These are phyloP conservation scores for Sutorius eximius DNA, from an alignment of 1,284 basidiomycete genomes.

Conservation along the genomic window DNA sequence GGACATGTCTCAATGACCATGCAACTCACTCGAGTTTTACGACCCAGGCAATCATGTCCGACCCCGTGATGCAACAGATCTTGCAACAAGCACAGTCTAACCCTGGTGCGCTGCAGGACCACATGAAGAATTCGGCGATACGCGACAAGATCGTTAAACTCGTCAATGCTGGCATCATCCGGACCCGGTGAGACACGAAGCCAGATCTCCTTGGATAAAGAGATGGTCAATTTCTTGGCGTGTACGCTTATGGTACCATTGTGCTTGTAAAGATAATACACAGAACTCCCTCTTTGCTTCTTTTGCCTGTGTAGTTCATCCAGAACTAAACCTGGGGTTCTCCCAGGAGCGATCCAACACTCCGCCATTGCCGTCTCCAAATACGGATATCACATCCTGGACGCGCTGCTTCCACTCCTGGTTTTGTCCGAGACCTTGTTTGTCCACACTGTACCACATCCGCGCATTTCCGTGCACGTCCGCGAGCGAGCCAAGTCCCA, in stretches of 20 bases:
- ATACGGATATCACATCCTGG: conserved; percentile 45
- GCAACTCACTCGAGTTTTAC: conserved; percentile 10
- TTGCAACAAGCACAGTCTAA: conserved; percentile 92
- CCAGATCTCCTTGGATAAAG: conserved; percentile 6
- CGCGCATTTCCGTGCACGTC: conserved; percentile 77
- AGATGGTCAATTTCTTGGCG: conserved; percentile 12
- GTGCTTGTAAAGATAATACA: conserved; percentile 30
- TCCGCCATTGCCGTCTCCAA: conserved; percentile 44
- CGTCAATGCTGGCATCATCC: conserved; percentile 91
- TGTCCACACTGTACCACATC: conserved; percentile 63
- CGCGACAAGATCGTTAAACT: conserved; percentile 89
- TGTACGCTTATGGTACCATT: conserved; percentile 25
- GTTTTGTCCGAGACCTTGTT: conserved; percentile 33
- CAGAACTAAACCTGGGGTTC: conserved; percentile 39
- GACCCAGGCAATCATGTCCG: conserved; percentile 73
- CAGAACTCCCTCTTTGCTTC: not conserved
- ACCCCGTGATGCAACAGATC: conserved; percentile 92
- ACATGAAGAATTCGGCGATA: conserved; percentile 94
- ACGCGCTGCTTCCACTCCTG: conserved; percentile 51
- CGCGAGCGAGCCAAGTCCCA: conserved; percentile 67
- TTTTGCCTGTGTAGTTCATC: conserved; percentile 2
- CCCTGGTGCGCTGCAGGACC: conserved; percentile 89
- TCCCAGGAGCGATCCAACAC: conserved; percentile 68
- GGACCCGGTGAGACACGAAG: conserved; percentile 52
- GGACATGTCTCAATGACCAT: not conserved